Base-by-base conservation (phyloP, 169 alveolate genomes). In the Plasmodium fragile region DNA sequence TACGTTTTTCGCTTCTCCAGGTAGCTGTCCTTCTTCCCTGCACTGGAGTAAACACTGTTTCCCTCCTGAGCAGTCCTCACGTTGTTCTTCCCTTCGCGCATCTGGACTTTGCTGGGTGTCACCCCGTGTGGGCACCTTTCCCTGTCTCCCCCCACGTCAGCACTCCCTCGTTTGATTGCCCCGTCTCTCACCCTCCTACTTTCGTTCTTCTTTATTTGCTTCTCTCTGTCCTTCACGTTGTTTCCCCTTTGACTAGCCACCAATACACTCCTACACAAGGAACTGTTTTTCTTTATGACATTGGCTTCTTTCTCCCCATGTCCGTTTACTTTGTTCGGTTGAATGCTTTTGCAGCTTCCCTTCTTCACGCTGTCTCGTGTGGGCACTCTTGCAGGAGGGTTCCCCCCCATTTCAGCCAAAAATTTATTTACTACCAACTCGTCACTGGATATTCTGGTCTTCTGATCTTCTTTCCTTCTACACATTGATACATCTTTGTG, bases 1-100 rank as follows among this genome's bases (percentile, higher is more conserved):
- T 36, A 73, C 18, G 69, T 32, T 85, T 85, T 85, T 32, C 80
- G 78, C 43, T 85, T 52, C 30, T 85, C 84, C 65, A 75, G 39
- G 30, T 73, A 30, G 52, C 65, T 85, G 4, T 34, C 32, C 18
- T 73, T 72, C 4, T 18, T 30, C 10, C 30, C 55, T 16, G 30
- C 5, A n/a, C 72, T n/a, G 5, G 72, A 16, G 72, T 55, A 55
- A 7, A 55, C 52, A 34, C 4, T 45, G 49, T 71, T 18, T 10
- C 70, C 36, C n/a, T 82, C 22, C 4, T 34, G 16, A 3, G 73
- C 65, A 32, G 41, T 6, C 52, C 59, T 53, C 28, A 1, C 71
- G n/a, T n/a, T n/a, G 28, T 3, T 53, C 28, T 53, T 65, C 34
- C 28, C 34, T 22, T 65, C 75, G 28, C 16, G 11, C 34, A 65